Evolutionary conservation across 768 basidiomycete genomes (phyloP), one percentile per base, ranked within the genome.

Genomic region (Trametes meyenii): DNA sequence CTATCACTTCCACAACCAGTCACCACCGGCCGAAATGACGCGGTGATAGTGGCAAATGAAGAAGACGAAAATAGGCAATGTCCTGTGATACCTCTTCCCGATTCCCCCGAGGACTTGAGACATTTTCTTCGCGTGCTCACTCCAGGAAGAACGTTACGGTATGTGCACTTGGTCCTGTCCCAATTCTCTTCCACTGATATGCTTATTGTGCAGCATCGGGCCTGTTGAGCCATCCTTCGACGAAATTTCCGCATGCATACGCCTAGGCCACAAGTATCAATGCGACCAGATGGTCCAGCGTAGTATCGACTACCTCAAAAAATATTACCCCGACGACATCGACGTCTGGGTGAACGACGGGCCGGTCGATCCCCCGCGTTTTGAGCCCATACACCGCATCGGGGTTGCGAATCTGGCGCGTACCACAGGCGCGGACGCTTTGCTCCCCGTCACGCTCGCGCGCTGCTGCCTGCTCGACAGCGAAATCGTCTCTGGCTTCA

Each of bases 321-420:
- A 49, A 19, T 48, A 53, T 46, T 60, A 39, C 38, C 53, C 58
- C 10, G 26, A 33, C 26, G 26, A n/a, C 48, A 16, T 33, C 48
- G 48, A 50, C 29, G 29, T 16, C 26, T 50, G 48, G 48, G n/a
- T 46, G 6, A 23, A 46, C 5, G 45, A 46, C 45, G 19, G 14
- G 5, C 46, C 24, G 24, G 10, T 14, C 23, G 46, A 48, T 17
- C 58, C 38, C 16, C 21, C 33, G 6, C 29, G 55, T 7, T 29
- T 57, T 11, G 8, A 48, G 11, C 44, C 19, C 2, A 38, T 46
- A 36, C 52, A 51, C 35, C 14, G 24, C 19, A 62, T 57, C 0
- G 52, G 40, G 13, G 51, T 55, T 23, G 55, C 63, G 13, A 66
- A 60, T 26, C 48, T 66, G 42, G 57, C 61, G 10, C 57, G 61